phyloP scores from a whole-genome alignment of 2,329 filamentous ascomycete genomes.

The Ceratocystis huliohia region DNA sequence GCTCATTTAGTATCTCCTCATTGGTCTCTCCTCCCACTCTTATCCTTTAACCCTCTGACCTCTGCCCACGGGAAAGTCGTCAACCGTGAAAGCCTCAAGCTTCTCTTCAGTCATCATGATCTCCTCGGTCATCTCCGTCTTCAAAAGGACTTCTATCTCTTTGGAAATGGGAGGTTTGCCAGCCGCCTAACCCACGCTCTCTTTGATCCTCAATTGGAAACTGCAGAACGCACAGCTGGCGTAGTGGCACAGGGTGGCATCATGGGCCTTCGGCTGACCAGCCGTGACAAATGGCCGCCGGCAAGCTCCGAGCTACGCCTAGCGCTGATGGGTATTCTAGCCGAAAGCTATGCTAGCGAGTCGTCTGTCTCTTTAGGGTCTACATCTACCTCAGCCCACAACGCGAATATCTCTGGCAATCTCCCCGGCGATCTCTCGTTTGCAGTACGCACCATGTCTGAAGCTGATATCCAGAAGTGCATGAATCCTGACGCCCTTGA shows the following conservation, averaged over 20 bases:
- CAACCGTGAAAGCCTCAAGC: constrained; percentile 58
- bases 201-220: constrained; percentile 71
- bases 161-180: constrained; percentile 75
- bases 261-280: constrained; percentile 75
- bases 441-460: constrained; percentile 65
- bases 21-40: constrained; percentile 48
- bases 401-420: constrained; percentile 27
- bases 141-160: constrained; percentile 67
- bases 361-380: constrained; percentile 18
- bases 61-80: constrained; percentile 62
- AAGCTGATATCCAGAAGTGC: constrained; percentile 68
- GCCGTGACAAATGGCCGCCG: constrained; percentile 76
- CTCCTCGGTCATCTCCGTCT: constrained; percentile 60
- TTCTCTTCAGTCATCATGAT: constrained; percentile 64
- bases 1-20: constrained; percentile 34
- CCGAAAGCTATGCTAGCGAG: constrained; percentile 51
- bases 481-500: constrained; percentile 72
- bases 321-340: constrained; percentile 72
- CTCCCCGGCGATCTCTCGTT: constrained; percentile 67
- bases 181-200: constrained; percentile 68
- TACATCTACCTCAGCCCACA: not conserved
- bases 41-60: constrained; percentile 67
- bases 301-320: constrained; percentile 86
- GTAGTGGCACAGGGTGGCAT: constrained; percentile 54
- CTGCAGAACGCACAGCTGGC: constrained; percentile 52